Base-by-base conservation (phyloP, 192 early-diverging fungal genomes). In the Phlyctochytrium arcticum region DNA sequence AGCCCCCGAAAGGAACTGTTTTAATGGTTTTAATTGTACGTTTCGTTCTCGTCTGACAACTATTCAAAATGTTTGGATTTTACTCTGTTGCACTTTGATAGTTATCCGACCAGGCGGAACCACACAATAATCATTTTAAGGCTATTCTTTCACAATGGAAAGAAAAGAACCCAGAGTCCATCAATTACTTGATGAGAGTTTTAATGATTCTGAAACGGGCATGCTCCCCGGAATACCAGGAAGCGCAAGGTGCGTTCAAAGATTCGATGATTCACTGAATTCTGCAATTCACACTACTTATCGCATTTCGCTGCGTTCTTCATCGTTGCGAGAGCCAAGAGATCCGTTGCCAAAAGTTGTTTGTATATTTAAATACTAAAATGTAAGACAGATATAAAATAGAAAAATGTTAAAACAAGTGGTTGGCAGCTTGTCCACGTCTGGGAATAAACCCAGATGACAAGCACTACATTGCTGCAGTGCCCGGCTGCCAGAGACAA, bases 241-340 rank as follows among this genome's bases (percentile, higher is more conserved):
- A 60, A 56, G 54, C 54, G 54, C 54, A 56, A 86, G 73, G 68
- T 86, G 82, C 80, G 80, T 82, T 86, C 82, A 83, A 86, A 85
- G 50, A 87, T 74, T 86, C 69, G 79, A 84, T 86, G 82, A 80
- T 84, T 84, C 76, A 84, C 77, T 60, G 57, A 60, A 75, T 79
- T 81, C 67, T 82, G 81, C 81, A 83, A 84, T 73, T 86, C 80
- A 81, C 83, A 79, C 71, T 75, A 85, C 78, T 73, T 87, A 76
- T 87, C 82, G 81, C 85, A 85, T 78, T 85, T 87, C 81, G 82
- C 82, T 86, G 78, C 85, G 83, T 84, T 86, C 85, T 86, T 86
- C 82, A 86, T 85, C 80, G 78, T 79, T 85, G 79, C 78, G 74
- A 80, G 79, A 80, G 80, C 83, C 83, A 79, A 85, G 80, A 76